Percentiles rank a stretch among this genome's conserved stretches.
Evolutionary conservation across 2,329 filamentous ascomycete genomes (phyloP).

Genomic region (Microascus cirrosus): DNA sequence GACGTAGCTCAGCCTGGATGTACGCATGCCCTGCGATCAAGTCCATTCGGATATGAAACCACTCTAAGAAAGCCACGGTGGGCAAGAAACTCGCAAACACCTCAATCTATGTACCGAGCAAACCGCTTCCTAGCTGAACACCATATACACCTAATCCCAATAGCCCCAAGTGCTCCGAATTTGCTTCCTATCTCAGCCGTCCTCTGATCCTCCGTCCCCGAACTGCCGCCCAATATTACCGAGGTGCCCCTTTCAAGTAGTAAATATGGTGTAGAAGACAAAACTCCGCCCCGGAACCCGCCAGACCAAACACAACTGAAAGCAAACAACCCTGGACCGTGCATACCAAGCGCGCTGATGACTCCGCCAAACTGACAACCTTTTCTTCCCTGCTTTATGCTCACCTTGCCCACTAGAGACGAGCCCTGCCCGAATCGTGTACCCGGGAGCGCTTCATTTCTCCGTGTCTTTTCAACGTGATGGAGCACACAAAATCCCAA

Average conservation of each 20-base stretch:
- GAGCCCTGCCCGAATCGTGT: neutral
- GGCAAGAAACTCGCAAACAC: neutral
- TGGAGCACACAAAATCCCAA: neutral
- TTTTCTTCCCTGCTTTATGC: neutral
- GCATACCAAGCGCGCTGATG: neutral
- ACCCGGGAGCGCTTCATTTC: neutral
- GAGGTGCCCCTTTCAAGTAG: neutral
- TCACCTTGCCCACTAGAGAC: neutral
- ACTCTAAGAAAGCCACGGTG: neutral
- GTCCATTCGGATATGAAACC: neutral
- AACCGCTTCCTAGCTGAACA: neutral
- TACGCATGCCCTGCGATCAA: neutral
- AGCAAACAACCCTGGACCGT: neutral
- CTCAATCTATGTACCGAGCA: neutral
- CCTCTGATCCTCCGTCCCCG: neutral
- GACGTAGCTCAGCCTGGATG: no score
- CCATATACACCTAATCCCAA: neutral
- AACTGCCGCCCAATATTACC: conserved; percentile 2
- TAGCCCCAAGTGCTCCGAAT: neutral
- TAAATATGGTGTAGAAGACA: neutral
- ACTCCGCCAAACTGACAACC: neutral
- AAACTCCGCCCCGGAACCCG: conserved; percentile 1
- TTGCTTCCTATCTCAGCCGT: neutral
- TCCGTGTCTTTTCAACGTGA: neutral
- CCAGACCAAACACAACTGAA: neutral